Conservation (phyloP, 1,284 basidiomycete genomes). For the Ustilago shanxiensis region DNA sequence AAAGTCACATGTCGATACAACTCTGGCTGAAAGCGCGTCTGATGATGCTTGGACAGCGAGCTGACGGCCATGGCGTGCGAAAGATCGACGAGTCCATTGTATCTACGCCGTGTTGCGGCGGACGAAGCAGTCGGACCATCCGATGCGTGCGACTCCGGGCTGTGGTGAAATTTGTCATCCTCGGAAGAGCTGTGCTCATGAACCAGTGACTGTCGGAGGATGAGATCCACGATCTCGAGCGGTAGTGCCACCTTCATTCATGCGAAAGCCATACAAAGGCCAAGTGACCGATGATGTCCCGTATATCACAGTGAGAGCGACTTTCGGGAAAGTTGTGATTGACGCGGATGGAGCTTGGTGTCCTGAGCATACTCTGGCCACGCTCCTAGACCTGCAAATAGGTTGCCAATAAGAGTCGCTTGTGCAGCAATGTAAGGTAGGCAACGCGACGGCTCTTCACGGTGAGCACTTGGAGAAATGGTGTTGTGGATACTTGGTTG, state of each 20-base stretch:
- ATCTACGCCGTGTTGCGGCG: not conserved
- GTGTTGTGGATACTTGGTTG: no score
- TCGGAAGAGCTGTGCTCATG: not conserved
- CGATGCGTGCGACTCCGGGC: not conserved
- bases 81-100: conserved; percentile 1
- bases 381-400: not conserved
- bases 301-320: no score
- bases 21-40: conserved; percentile 12
- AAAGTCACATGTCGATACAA: conserved; percentile 41
- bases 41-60: conserved; percentile 25
- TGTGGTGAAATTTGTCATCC: not conserved
- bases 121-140: not conserved
- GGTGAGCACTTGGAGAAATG: no score
- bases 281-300: no score
- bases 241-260: conserved; percentile 24
- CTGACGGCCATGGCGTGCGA: conserved; percentile 17
- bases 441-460: no score
- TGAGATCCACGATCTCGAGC: conserved; percentile 44
- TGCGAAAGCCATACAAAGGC: not conserved
- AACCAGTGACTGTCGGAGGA: conserved; percentile 22
- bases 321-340: not conserved
- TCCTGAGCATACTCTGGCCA: not conserved
- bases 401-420: not conserved
- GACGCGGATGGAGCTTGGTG: not conserved
- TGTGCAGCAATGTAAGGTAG: no score